phyloP scores from a whole-genome alignment of 345 rosid species.

The Acer yangbiense region DNA sequence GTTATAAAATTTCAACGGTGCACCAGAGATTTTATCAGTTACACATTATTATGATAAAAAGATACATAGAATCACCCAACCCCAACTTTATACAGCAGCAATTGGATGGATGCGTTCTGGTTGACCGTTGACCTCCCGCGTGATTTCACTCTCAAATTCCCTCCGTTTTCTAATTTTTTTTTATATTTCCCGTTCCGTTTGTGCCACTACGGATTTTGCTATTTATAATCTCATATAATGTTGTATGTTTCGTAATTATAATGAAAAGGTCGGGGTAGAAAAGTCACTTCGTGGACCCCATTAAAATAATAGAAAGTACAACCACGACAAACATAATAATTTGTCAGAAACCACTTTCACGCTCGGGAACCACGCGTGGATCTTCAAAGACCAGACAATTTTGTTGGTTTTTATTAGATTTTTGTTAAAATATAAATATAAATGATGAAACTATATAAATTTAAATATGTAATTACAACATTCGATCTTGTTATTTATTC shows the following conservation, averaged over 20 bases:
- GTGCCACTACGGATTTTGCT: conserved; percentile 27
- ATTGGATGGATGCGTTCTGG: not conserved
- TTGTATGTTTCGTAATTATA: conserved; percentile 20
- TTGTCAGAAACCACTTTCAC: conserved; percentile 13
- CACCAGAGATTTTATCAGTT: no score
- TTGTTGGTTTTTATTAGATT: not conserved
- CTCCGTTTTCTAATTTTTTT: conserved; percentile 10
- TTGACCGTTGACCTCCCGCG: conserved; percentile 62
- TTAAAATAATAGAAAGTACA: conserved; percentile 43
- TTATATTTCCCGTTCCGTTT: conserved; percentile 49
- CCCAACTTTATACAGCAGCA: conserved; percentile 18
- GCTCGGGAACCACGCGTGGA: conserved; percentile 26
- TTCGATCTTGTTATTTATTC: no score
- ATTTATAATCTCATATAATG: not conserved
- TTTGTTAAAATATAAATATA: not conserved
- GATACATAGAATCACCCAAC: conserved; percentile 24
- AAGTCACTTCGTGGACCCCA: not conserved
- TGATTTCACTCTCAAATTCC: conserved; percentile 28
- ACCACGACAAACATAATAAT: conserved; percentile 49
- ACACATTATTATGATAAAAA: not conserved
- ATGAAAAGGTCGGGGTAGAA: rapidly evolving
- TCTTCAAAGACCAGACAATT: not conserved
- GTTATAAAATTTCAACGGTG: no score
- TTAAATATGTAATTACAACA: no score
- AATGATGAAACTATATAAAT: no score